A percentile compares a stretch with the other conserved stretches of the same genome.
Evolutionary conservation across 208 protist genomes (phyloP).

Genomic region (Trypanosoma vivax): DNA sequence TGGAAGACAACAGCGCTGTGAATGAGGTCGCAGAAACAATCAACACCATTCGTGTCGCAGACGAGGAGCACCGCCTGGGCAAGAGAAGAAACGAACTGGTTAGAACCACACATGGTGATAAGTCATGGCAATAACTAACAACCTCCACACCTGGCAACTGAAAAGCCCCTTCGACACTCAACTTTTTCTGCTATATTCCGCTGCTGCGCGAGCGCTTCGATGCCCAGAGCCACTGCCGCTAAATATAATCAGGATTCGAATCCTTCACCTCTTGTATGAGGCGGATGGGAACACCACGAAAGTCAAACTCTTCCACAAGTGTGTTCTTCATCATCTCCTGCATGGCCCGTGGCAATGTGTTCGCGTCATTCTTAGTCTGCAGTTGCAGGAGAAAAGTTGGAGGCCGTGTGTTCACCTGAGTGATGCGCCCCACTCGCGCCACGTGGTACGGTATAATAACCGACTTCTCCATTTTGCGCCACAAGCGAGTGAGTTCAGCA

Average conservation of each 20-base stretch:
- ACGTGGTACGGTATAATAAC: slow-evolving; percentile 88
- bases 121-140: no score
- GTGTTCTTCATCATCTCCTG: slow-evolving; percentile 91
- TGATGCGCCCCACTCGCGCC: slow-evolving; percentile 74
- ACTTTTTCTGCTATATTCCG: slow-evolving; percentile 1
- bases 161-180: no score
- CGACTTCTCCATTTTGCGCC: slow-evolving; percentile 88
- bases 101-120: no score
- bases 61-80: no score
- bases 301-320: slow-evolving; percentile 87
- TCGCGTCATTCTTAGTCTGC: slow-evolving; percentile 85
- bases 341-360: slow-evolving; percentile 58
- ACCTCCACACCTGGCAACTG: no score
- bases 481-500: slow-evolving; percentile 80
- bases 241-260: slow-evolving; percentile 88
- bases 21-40: no score
- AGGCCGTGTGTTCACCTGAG: slow-evolving; percentile 81
- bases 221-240: no score
- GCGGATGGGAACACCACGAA: slow-evolving; percentile 81
- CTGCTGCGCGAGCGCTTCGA: no score
- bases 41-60: no score
- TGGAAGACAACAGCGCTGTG: no score
- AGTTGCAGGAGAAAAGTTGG: slow-evolving; percentile 84
- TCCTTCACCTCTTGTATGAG: slow-evolving; percentile 87
- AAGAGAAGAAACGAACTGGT: no score